Evolutionary conservation across 2,329 filamentous ascomycete genomes (phyloP).

Genomic region (Xylariaceae sp.): DNA sequence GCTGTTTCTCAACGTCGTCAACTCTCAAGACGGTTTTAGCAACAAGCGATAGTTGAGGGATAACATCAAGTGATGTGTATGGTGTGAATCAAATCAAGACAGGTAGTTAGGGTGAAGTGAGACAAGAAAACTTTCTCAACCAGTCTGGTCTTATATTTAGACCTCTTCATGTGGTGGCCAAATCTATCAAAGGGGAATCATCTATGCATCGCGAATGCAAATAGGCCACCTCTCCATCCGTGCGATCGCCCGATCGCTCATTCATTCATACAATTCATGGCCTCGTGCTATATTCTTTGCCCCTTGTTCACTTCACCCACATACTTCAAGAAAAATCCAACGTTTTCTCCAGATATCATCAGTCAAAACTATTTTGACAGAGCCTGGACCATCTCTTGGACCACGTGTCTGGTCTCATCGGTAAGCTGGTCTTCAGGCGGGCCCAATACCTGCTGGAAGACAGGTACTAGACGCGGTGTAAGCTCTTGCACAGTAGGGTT

Average conservation of each 20-base stretch:
- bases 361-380: slow-evolving; percentile 22
- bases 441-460: slow-evolving; percentile 70
- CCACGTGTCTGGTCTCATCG: slow-evolving; percentile 62
- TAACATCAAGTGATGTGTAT: too few relatives aligned
- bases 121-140: too few relatives aligned
- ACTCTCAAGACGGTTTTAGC: too few relatives aligned
- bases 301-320: slow-evolving; percentile 3
- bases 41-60: too few relatives aligned
- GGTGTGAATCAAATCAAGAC: too few relatives aligned
- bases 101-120: too few relatives aligned
- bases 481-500: slow-evolving; percentile 67
- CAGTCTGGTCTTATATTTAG: too few relatives aligned
- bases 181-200: slow-evolving; percentile 32
- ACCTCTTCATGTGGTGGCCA: background rate
- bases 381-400: slow-evolving; percentile 56
- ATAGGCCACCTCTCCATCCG: slow-evolving; percentile 13
- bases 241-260: slow-evolving; percentile 19
- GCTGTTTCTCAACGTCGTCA: too few relatives aligned
- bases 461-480: slow-evolving; percentile 63
- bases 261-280: slow-evolving; percentile 29
- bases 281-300: slow-evolving; percentile 18
- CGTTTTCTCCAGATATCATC: background rate
- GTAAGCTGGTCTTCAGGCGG: slow-evolving; percentile 73
- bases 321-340: slow-evolving; percentile 3
- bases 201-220: slow-evolving; percentile 24